Evolutionary conservation across 495 filamentous ascomycete genomes (phyloP), one percentile per base, ranked within the genome.

Genomic region (Hyaloscypha finlandica): DNA sequence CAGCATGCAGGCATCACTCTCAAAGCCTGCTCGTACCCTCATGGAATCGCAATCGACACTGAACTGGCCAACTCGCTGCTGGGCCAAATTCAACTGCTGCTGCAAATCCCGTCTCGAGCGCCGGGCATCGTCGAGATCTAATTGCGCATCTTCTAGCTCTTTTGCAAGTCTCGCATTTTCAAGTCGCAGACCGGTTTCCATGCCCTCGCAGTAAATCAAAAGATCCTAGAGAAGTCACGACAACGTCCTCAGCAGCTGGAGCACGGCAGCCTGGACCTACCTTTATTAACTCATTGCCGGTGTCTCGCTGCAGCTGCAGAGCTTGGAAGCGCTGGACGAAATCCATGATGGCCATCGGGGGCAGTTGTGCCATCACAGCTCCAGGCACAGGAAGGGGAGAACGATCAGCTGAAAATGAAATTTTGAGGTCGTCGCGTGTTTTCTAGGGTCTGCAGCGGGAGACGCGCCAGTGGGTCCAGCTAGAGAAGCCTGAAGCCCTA

Each of bases 41-140:
- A 77, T 73, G 57, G 72, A 67, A 29, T 77, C 65, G 60, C 75
- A 74, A 65, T 79, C 73, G 30, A 73, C 68, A 35, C 74, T 73
- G 39, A 72, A 56, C 35, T 68, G 68, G 6, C 66, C 69, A 29
- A 76, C 65, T 25, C 67, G 69, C 31, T 59, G 62, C 16, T 78
- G 74, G 14, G 77, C 33, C 14, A 77, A 65, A 29, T 76, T 73
- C 37, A 83, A 55, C 39, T 76, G 77, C 58, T 77, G 74, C 68
- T 84, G 79, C n/a, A 83, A 65, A 8, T 83, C 78, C 45, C 80
- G 70, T 58, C 78, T 72, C 11, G 75, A 77, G 51, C 74, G 76
- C 0, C 68, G 77, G 16, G 79, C 73, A 68, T 79, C 75, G 3
- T 75, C 73, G 8, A 83, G 75, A 70, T 84, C 81, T 35, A 83